Base-by-base conservation (phyloP, 179 eudicot species). In the Camellia oleifera region DNA sequence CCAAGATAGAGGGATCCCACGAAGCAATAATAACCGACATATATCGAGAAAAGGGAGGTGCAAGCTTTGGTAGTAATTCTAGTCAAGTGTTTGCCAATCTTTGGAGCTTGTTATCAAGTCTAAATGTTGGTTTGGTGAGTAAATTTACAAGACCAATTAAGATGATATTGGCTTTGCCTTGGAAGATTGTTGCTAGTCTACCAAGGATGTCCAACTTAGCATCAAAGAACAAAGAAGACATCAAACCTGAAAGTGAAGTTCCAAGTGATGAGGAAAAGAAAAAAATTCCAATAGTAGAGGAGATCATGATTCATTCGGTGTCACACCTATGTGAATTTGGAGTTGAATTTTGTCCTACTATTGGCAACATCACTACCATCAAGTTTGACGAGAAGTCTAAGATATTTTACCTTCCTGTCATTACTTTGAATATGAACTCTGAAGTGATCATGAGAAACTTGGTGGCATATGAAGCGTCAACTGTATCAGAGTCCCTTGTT, bases 241-340 rank as follows among this genome's bases (percentile, higher is more conserved):
- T 32, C 40, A 32, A 32, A 64, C 23, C 57, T 50, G 69, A 48
- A 48, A 7, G 7, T 48, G 52, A 48, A 4, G 52, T 4, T 48
- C 72, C 67, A 58, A 82, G 62, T 80, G 45, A 20, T 32, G 2
- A 32, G n/a, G 4, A 65, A 7, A 2, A 17, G 9, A 32, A 32
- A 44, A 62, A 73, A 58, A 53, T 52, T 23, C 78, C 81, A 13
- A 63, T 50, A 10, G 83, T 83, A 0, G 84, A 85, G 62, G 82
- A 85, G 56, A 83, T 88, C 66, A 78, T 60, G 75, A 81, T 87
- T 17, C 88, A 87, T 5, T 76, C 84, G 0, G 89, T 87, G 14
- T 60, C 82, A 52, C 15, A 52, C 1, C 81, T 85, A 23, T 5
- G 0, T 7, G 44, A 56, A 0, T 75, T 56, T 2, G 81, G 80